Percentiles rank a stretch among this genome's conserved stretches.
Conservation (phyloP, 331 rosid species). For the Malus hybrid region DNA sequence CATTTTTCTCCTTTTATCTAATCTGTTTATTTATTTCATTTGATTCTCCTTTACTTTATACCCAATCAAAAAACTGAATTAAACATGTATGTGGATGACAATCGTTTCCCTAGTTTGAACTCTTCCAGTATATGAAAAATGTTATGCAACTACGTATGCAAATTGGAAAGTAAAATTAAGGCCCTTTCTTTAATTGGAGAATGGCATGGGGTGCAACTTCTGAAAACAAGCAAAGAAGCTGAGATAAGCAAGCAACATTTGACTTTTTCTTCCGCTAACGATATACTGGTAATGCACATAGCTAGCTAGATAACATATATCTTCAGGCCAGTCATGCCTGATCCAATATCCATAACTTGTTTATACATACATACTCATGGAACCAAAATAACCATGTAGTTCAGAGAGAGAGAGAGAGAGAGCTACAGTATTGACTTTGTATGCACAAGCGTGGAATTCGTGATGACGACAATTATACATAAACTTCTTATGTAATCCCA, state of each 20-base stretch:
- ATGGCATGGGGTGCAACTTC: constrained; percentile 2
- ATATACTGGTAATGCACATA: not conserved
- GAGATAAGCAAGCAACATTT: not conserved
- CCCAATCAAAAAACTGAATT: no score
- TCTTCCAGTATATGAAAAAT: not conserved
- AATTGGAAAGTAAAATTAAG: not conserved
- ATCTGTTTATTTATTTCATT: no score
- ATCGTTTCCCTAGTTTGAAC: not conserved
- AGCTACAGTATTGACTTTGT: not conserved
- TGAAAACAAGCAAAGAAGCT: not conserved
- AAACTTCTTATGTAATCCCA: no score
- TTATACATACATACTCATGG: not conserved
- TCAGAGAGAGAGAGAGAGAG: no score
- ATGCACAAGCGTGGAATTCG: no score
- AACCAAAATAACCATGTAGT: not conserved
- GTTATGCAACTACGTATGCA: not conserved
- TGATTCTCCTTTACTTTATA: not conserved
- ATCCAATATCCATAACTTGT: not conserved
- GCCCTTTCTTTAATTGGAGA: not conserved
- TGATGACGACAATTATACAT: no score
- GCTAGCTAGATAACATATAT: no score
- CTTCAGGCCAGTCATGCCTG: no score
- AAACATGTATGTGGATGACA: no score
- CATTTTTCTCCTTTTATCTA: no score
- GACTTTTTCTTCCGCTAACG: not conserved